These are phyloP conservation scores for Nicotiana noctiflora DNA, from an alignment of 257 asterid genomes.

Conservation along the genomic window DNA sequence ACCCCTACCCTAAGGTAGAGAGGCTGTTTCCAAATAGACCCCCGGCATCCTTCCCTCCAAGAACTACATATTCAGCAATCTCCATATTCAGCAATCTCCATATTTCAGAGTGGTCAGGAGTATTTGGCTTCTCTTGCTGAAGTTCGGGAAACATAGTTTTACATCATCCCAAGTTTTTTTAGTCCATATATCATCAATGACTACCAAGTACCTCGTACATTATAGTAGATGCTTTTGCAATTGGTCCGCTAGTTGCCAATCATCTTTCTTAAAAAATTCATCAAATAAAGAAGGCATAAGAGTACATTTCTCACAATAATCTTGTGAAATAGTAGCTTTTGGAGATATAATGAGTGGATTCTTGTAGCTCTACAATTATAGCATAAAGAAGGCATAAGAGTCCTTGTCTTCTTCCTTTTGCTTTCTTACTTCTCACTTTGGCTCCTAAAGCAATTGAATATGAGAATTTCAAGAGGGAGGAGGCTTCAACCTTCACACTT, in stretches of 20 bases:
- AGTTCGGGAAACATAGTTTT: background rate
- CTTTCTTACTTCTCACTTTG: no score
- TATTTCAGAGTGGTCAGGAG: background rate
- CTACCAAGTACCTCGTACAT: background rate
- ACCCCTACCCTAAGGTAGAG: no score
- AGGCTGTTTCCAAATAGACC: no score
- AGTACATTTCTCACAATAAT: background rate
- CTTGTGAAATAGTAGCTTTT: background rate
- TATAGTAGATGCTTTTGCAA: background rate
- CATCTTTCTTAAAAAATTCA: background rate
- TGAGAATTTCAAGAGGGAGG: no score
- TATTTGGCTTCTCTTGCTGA: background rate
- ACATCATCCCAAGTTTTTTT: background rate
- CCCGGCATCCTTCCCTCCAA: no score
- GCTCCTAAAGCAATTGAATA: no score
- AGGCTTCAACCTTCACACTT: no score
- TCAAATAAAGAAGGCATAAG: background rate
- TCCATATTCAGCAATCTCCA: background rate
- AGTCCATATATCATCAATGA: conserved; percentile 4
- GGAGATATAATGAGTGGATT: no score
- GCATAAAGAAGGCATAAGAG: no score
- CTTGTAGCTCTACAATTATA: no score
- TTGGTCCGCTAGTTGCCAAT: background rate
- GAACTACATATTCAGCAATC: no score
- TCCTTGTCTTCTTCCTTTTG: no score